Evolutionary conservation across 148 eudicot species (phyloP).

Genomic region (Heliosperma pusillum): DNA sequence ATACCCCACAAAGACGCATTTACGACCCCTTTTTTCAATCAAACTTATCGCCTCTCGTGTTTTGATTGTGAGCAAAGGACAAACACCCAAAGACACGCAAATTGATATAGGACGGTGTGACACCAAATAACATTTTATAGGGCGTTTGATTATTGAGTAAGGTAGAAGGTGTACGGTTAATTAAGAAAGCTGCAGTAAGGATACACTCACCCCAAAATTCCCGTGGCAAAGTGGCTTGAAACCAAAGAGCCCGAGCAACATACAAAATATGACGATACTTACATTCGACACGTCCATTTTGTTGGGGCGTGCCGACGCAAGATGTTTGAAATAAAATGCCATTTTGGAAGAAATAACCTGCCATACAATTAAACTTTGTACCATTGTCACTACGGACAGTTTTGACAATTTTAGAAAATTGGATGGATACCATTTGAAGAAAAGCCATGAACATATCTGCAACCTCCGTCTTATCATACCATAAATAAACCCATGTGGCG

Average conservation of each 20-base stretch:
- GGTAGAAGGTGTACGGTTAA: neutral
- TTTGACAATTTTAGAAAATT: neutral
- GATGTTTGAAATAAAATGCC: neutral
- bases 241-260: neutral
- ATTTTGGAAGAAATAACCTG: neutral
- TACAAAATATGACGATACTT: slow-evolving; percentile 9
- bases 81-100: slow-evolving; percentile 3
- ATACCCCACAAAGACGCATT: slow-evolving; percentile 9
- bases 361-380: neutral
- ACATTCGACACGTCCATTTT: neutral
- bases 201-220: slow-evolving; percentile 17
- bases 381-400: slow-evolving; percentile 1
- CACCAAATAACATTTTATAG: neutral
- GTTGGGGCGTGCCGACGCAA: neutral
- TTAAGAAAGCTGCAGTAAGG: slow-evolving; percentile 1
- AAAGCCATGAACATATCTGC: neutral
- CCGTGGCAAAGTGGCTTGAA: neutral
- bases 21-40: too few species aligned
- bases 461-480: neutral
- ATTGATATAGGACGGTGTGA: neutral
- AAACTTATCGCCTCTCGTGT: neutral
- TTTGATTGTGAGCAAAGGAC: neutral
- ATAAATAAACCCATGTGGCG: neutral
- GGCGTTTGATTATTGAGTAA: neutral
- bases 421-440: neutral